Evolutionary conservation across 805 yeast species (phyloP), one percentile per base, ranked within the genome.

Genomic region (Lipomyces mesembrius): DNA sequence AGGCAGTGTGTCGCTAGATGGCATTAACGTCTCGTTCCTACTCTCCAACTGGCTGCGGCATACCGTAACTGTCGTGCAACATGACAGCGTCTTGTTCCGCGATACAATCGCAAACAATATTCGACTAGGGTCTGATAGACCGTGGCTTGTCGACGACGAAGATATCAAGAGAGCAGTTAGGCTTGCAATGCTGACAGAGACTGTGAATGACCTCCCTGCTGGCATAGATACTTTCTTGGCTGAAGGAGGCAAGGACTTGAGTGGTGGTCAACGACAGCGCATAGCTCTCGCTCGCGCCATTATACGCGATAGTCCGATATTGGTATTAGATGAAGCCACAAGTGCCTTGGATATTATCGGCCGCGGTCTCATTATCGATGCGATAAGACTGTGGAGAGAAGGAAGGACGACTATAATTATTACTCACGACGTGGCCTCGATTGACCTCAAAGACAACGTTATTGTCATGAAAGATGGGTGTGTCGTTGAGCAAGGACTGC

Each of bases 211-310:
- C 39, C 75, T 88, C 0, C 86, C 88, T 0, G 74, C 84, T 3
- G 91, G 93, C 0, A 46, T 85, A 2, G 82, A 88, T 20, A 85
- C 90, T 0, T 67, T 74, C 2, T 69, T 91, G 8, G 85, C 87
- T 0, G 73, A 74, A 1, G 78, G 79, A 0, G 84, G 85, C 2
- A 74, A 83, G 2, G 73, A 81, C 1, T 78, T 94, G 8, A 91
- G 97, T 70, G 98, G 98, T 3, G 99, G 99, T 0, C 97, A 95
- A 76, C 85, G 83, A 64, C 99, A 95, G 77, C 81, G 93, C 68
- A 81, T 95, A 2, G 89, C 94, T 0, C 74, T 95, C 35, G 97
- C 98, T 0, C 82, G 98, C 63, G 98, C 98, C 0, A 82, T 82
- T 64, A 66, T 92, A 2, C 82, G 91, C 68, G 84, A 95, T 73